Percentiles rank a stretch among this genome's conserved stretches.
These are phyloP conservation scores for Striga asiatica DNA, from an alignment of 257 asterid species.

Conservation along the genomic window DNA sequence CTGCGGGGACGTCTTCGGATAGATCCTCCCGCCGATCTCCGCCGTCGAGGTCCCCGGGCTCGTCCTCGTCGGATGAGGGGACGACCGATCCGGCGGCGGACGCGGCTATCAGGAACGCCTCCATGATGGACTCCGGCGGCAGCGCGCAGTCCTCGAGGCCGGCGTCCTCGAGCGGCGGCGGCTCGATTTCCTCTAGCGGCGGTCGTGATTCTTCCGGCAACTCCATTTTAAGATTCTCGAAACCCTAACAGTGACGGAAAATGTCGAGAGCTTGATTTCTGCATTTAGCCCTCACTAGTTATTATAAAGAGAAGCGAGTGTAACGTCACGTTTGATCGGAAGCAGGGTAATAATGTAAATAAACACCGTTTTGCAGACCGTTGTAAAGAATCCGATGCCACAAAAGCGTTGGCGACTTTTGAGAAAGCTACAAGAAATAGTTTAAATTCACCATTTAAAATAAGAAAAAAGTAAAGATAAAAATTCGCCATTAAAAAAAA, in stretches of 20 bases:
- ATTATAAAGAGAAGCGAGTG: too few relatives aligned
- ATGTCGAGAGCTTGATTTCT: not conserved
- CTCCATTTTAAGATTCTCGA: conserved; percentile 20
- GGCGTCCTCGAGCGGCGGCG: conserved; percentile 86
- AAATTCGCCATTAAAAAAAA: too few relatives aligned
- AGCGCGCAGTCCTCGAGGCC: conserved; percentile 93
- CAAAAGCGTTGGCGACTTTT: too few relatives aligned
- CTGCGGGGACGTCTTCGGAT: conserved; percentile 42
- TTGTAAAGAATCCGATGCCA: too few relatives aligned
- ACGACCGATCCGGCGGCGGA: conserved; percentile 47
- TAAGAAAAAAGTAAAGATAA: too few relatives aligned
- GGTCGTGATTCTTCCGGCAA: conserved; percentile 29
- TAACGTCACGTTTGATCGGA: too few relatives aligned
- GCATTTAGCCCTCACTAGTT: too few relatives aligned
- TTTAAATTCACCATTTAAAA: too few relatives aligned
- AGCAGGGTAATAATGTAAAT: too few relatives aligned
- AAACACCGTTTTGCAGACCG: too few relatives aligned
- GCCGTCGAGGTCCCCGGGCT: conserved; percentile 25
- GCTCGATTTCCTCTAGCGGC: conserved; percentile 36
- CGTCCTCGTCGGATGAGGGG: conserved; percentile 33
- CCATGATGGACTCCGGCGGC: conserved; percentile 66
- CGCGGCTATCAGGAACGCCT: conserved; percentile 83
- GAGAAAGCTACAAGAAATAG: too few relatives aligned
- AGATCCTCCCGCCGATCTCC: conserved; percentile 48
- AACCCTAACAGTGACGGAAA: conserved; percentile 14